Evolutionary conservation across 169 alveolate genomes (phyloP).

Genomic region (Plasmodium sp.): DNA sequence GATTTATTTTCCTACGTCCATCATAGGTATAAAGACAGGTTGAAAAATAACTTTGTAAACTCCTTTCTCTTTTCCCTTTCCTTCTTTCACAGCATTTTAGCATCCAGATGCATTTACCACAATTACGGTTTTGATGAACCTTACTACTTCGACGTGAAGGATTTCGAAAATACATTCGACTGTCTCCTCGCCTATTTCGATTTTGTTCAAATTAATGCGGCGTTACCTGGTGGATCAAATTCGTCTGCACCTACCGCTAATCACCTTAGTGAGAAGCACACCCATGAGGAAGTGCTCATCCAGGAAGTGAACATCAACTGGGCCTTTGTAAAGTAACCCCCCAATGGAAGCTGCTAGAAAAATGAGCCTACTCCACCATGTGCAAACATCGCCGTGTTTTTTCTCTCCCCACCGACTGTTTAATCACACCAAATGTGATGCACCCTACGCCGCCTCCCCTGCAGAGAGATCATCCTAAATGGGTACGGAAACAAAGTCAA

Average conservation of each 20-base stretch:
- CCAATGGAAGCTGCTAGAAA: background rate
- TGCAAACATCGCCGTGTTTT: background rate
- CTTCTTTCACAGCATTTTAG: slow-evolving; percentile 46
- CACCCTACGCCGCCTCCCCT: background rate
- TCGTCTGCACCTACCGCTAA: background rate
- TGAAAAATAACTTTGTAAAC: slow-evolving; percentile 54
- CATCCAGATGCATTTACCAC: slow-evolving; percentile 35
- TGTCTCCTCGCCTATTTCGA: slow-evolving; percentile 29
- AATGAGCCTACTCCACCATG: background rate
- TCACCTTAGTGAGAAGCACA: background rate
- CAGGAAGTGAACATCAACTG: slow-evolving; percentile 47
- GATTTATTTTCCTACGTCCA: slow-evolving; percentile 23
- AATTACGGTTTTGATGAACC: slow-evolving; percentile 56
- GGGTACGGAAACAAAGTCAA: slow-evolving; percentile 40
- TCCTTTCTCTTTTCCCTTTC: slow-evolving; percentile 50
- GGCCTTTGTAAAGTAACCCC: slow-evolving; percentile 38
- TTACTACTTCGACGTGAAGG: slow-evolving; percentile 31
- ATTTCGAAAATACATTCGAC: slow-evolving; percentile 64
- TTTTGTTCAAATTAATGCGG: slow-evolving; percentile 4
- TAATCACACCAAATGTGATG: background rate
- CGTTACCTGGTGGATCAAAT: background rate
- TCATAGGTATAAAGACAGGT: slow-evolving; percentile 30
- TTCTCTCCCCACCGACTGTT: background rate
- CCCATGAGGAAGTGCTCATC: background rate
- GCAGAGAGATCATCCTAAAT: slow-evolving; percentile 50